Base-by-base conservation (phyloP, 1,139 yeast species). In the Suhomyces terraborum region DNA sequence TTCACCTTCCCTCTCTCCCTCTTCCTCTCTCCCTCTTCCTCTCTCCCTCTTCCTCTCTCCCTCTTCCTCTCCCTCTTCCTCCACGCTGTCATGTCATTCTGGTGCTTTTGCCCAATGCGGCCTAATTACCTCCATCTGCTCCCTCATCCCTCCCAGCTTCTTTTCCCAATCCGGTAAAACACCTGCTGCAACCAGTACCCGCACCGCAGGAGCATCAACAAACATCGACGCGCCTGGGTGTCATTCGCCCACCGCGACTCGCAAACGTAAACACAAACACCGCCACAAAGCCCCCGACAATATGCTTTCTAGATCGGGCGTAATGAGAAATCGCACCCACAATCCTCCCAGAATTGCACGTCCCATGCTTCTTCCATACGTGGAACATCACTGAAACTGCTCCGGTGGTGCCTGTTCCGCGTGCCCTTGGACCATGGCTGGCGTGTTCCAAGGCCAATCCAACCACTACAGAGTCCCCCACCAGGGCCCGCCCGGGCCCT, bases 161-260 rank as follows among this genome's bases (percentile, higher is more conserved):
- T 35, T 38, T 32, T 30, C 45, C 41, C 35, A 41, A 41, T 26
- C 26, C 22, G 45, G 45, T 22, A 41, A 41, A 41, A 35, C 39
- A 24, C 32, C 36, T 41, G 33, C 45, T 41, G 36, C 32, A 38
- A 41, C 41, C 29, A 41, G 45, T 32, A 12, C 24, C 32, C 17
- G n/a, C 13, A 8, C 16, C 28, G 28, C 33, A 37, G 38, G 35
- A 37, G 36, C 38, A 20, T 12, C 23, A 41, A 41, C 36, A 41
- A 41, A 41, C 35, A 34, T 23, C 38, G 35, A 30, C 44, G 44
- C 44, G 40, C 34, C 34, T n/a, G 34, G 31, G 25, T 8, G 3
- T 8, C 13, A 13, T 16, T 4, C 16, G n/a, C 8, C 27, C 27
- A 24, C 29, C 43, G 41, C 41, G 40, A 16, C 28, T 4, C 24